Evolutionary conservation across 2,329 filamentous ascomycete genomes (phyloP).

Genomic region (Drechslera avenae): DNA sequence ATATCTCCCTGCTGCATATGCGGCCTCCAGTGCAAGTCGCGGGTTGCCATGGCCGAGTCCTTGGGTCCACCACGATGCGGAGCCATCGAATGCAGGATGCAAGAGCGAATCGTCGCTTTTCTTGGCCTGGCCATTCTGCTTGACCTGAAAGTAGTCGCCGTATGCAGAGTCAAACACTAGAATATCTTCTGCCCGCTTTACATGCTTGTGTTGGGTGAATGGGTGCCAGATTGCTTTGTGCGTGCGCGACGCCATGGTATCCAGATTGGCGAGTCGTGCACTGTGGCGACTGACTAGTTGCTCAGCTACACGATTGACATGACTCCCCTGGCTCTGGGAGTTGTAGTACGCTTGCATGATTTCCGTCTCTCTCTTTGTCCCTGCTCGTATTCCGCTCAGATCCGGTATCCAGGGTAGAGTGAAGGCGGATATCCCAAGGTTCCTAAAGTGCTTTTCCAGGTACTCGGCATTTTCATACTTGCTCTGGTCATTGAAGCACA

Average conservation of each 20-base stretch:
- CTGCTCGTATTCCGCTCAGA: conserved; percentile 32
- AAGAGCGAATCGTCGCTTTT: conserved; percentile 52
- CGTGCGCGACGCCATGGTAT: conserved; percentile 66
- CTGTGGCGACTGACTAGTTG: conserved; percentile 61
- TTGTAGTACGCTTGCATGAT: conserved; percentile 70
- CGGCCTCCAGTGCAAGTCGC: conserved; percentile 71
- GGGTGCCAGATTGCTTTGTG: conserved; percentile 74
- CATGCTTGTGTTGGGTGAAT: conserved; percentile 77
- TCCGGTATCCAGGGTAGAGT: conserved; percentile 65
- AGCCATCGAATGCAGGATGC: conserved; percentile 76
- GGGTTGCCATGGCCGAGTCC: conserved; percentile 79
- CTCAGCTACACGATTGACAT: conserved; percentile 55
- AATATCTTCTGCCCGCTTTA: conserved; percentile 65
- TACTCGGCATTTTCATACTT: conserved; percentile 72
- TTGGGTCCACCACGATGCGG: conserved; percentile 91
- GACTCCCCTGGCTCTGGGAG: conserved; percentile 40
- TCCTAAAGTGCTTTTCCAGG: conserved; percentile 68
- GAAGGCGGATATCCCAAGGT: conserved; percentile 61
- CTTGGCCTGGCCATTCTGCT: conserved; percentile 36
- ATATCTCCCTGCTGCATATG: conserved; percentile 81
- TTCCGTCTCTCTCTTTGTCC: conserved; percentile 55
- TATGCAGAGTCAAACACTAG: conserved; percentile 79
- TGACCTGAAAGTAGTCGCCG: conserved; percentile 76
- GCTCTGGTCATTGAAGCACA: conserved; percentile 68
- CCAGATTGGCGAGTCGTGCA: conserved; percentile 62